A percentile compares a stretch with the other conserved stretches of the same genome.
Evolutionary conservation across 1,139 yeast species (phyloP).

Genomic region (Yamadazyma taylorii): DNA sequence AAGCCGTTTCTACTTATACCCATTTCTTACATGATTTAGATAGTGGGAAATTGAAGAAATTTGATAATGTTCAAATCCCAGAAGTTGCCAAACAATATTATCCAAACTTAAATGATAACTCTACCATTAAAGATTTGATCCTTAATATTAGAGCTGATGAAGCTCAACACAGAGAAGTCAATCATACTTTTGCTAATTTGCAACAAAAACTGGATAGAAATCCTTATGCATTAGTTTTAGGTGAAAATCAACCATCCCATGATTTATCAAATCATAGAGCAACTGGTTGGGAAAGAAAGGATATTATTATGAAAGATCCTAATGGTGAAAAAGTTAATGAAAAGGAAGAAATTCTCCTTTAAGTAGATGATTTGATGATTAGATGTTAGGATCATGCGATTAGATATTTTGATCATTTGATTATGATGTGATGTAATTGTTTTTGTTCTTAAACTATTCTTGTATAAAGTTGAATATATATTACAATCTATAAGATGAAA

Average conservation of each 20-base stretch:
- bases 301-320: conserved; percentile 25
- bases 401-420: too few species aligned
- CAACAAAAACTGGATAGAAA: conserved; percentile 56
- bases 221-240: conserved; percentile 59
- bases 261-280: conserved; percentile 49
- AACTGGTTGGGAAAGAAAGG: conserved; percentile 67
- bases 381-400: too few species aligned
- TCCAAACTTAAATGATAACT: conserved; percentile 49
- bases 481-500: background rate
- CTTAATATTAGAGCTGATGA: conserved; percentile 62
- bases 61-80: conserved; percentile 48
- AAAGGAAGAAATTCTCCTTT: background rate
- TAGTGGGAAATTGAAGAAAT: conserved; percentile 49
- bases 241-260: conserved; percentile 55
- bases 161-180: conserved; percentile 75
- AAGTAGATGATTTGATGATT: background rate
- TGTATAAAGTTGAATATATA: too few species aligned
- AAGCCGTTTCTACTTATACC: conserved; percentile 72
- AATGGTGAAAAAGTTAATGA: background rate
- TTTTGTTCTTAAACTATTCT: too few species aligned
- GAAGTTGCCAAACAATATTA: conserved; percentile 65
- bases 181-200: conserved; percentile 73
- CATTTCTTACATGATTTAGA: conserved; percentile 59
- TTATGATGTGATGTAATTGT: too few species aligned
- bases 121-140: conserved; percentile 61